A percentile compares a stretch with the other conserved stretches of the same genome.
phyloP scores from a whole-genome alignment of 2,329 filamentous ascomycete genomes.

The Penicillium sp. region DNA sequence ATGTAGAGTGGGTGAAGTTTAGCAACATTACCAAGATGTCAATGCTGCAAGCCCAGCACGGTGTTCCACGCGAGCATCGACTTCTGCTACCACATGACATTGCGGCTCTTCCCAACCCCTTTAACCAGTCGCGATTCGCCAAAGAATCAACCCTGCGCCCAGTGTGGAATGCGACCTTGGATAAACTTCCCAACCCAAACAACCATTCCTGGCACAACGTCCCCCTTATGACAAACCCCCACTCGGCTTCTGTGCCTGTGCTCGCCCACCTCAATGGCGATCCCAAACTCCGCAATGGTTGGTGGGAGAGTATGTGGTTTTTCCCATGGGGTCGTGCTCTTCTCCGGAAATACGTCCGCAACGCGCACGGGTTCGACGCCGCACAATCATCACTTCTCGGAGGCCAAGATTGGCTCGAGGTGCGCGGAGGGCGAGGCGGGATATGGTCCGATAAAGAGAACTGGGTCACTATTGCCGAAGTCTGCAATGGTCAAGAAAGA shows the following conservation, averaged over 20 bases:
- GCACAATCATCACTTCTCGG: conserved; percentile 49
- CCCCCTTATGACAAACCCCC: conserved; percentile 51
- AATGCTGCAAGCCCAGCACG: conserved; percentile 36
- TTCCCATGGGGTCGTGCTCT: conserved; percentile 51
- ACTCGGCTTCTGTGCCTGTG: conserved; percentile 50
- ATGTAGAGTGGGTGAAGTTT: conserved; percentile 46
- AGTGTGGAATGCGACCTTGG: conserved; percentile 41
- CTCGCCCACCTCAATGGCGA: conserved; percentile 46
- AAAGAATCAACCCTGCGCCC: conserved; percentile 32
- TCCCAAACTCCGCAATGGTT: conserved; percentile 30
- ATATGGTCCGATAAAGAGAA: conserved; percentile 54
- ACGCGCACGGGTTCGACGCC: conserved; percentile 43
- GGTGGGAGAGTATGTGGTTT: conserved; percentile 55
- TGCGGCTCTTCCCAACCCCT: conserved; percentile 33
- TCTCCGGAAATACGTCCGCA: conserved; percentile 52
- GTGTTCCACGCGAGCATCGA: conserved; percentile 40
- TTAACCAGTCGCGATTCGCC: conserved; percentile 32
- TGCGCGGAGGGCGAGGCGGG: conserved; percentile 55
- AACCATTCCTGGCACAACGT: conserved; percentile 47
- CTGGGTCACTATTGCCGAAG: conserved; percentile 54
- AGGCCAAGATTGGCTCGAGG: conserved; percentile 52
- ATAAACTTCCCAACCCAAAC: conserved; percentile 44
- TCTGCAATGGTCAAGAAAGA: conserved; percentile 48
- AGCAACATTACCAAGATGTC: conserved; percentile 41
- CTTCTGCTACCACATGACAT: conserved; percentile 44